Base-by-base conservation (phyloP, 345 rosid species). In the Trapa incisa region DNA sequence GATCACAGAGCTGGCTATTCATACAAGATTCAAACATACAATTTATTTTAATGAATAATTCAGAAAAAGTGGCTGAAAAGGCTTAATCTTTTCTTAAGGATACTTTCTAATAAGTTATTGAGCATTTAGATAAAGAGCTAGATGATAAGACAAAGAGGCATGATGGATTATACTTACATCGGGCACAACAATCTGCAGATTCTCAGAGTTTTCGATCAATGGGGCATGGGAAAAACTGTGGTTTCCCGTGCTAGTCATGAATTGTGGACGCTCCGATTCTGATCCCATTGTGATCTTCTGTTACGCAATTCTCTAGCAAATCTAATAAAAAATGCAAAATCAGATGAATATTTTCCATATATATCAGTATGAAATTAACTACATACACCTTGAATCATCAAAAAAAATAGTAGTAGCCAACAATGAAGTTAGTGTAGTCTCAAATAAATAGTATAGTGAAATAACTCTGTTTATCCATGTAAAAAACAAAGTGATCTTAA, bases 181-280 rank as follows among this genome's bases (percentile, higher is more conserved):
- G 1, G 98, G 77, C 47, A 93, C 90, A 32, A 90, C 81, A 64
- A 93, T 88, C 74, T 88, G 29, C 29, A 22, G 94, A 65, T 85
- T 72, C 47, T 85, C 88, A 3, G 80, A 57, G 77, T 76, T 73
- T 1, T 83, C 81, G 68, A 88, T 87, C 66, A 93, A 77, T 0
- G 98, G 98, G 22, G 87, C 75, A 73, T 78, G 79, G 33, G 94
- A 83, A 69, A 73, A 86, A 73, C 87, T 82, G 77, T 76, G 73
- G 43, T 74, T 84, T 37, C 92, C 96, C 15, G 80, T 72, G 70
- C 93, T 78, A 5, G 85, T 73, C 16, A 92, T 88, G 85, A 92
- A 92, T 80, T 92, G 98, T 3, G 97, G 84, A 50, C 70, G 86
- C 75, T 47, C 81, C 5, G 87, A 70, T 17, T 72, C 54, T n/a